Evolutionary conservation across 1,139 yeast species (phyloP).

Genomic region (Barnettozyma hawaiiensis): DNA sequence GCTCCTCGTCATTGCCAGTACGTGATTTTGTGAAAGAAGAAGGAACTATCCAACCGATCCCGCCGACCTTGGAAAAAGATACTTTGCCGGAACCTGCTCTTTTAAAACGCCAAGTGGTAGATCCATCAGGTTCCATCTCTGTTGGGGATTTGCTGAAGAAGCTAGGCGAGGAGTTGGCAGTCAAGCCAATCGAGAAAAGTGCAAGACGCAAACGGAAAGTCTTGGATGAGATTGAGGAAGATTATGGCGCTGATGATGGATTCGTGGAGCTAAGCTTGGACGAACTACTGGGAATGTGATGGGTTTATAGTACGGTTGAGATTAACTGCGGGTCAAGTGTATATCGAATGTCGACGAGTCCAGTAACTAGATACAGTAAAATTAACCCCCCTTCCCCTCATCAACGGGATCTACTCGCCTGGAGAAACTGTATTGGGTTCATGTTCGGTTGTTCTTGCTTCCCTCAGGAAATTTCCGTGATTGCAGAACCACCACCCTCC

Average conservation of each 20-base stretch:
- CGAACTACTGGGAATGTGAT: constrained; percentile 12
- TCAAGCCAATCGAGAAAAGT: constrained; percentile 19
- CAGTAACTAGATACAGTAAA: neutral
- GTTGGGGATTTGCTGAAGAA: constrained; percentile 17
- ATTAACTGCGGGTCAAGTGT: no score
- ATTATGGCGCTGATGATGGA: constrained; percentile 11
- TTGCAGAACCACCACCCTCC: no score
- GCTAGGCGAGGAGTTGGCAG: constrained; percentile 18
- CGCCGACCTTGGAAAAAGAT: constrained; percentile 11
- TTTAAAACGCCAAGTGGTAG: neutral
- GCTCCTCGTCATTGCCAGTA: constrained; percentile 8
- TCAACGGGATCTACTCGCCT: neutral
- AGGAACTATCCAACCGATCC: constrained; percentile 17
- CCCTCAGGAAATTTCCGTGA: neutral
- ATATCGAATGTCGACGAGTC: neutral
- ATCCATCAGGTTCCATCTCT: constrained; percentile 1
- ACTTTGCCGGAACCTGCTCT: constrained; percentile 12
- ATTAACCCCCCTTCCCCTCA: no score
- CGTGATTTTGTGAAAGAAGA: constrained; percentile 13
- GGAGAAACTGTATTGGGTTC: neutral
- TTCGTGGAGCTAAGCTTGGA: constrained; percentile 21
- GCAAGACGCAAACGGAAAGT: constrained; percentile 7
- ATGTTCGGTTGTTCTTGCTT: constrained; percentile 1
- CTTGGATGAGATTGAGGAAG: constrained; percentile 15
- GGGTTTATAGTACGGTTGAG: no score